Conservation (phyloP, 1,284 basidiomycete genomes). For the Melampsora medusae region DNA sequence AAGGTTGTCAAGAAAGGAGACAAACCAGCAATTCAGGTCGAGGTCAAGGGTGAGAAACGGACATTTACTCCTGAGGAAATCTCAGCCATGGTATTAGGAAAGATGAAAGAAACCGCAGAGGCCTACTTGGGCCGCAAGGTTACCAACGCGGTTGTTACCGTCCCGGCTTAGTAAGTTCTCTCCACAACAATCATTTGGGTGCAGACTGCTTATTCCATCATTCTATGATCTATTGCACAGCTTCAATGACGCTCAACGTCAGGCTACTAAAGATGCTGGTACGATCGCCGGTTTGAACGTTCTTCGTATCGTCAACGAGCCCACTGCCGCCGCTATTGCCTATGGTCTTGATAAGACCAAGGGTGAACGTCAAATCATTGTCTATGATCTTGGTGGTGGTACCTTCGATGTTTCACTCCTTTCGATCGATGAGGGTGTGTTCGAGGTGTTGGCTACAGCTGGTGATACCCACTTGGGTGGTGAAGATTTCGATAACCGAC, state of each 20-base stretch:
- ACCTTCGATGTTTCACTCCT: slow-evolving; percentile 56
- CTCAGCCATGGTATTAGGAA: slow-evolving; percentile 87
- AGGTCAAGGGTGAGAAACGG: slow-evolving; percentile 51
- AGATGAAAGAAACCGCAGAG: slow-evolving; percentile 99
- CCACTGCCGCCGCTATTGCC: slow-evolving; percentile 81
- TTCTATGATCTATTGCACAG: slow-evolving; percentile 53
- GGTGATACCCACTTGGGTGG: slow-evolving; percentile 56
- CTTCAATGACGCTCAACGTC: slow-evolving; percentile 98
- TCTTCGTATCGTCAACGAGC: slow-evolving; percentile 98
- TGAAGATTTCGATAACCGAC: slow-evolving; percentile 56
- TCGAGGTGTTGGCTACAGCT: slow-evolving; percentile 55
- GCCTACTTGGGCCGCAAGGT: slow-evolving; percentile 95
- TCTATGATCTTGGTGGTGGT: slow-evolving; percentile 55
- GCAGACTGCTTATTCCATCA: background rate
- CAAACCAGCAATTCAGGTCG: slow-evolving; percentile 53
- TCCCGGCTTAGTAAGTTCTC: slow-evolving; percentile 69
- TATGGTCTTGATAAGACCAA: slow-evolving; percentile 97
- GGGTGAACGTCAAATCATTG: slow-evolving; percentile 86
- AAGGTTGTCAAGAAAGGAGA: slow-evolving; percentile 58
- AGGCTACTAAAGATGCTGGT: slow-evolving; percentile 97
- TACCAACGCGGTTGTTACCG: slow-evolving; percentile 95
- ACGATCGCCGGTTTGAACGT: slow-evolving; percentile 93
- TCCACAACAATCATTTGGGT: slow-evolving; percentile 24
- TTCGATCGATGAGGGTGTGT: slow-evolving; percentile 55
- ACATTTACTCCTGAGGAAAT: slow-evolving; percentile 71